phyloP scores from a whole-genome alignment of 176 grass and related monocot species.

The Phragmites australis region DNA sequence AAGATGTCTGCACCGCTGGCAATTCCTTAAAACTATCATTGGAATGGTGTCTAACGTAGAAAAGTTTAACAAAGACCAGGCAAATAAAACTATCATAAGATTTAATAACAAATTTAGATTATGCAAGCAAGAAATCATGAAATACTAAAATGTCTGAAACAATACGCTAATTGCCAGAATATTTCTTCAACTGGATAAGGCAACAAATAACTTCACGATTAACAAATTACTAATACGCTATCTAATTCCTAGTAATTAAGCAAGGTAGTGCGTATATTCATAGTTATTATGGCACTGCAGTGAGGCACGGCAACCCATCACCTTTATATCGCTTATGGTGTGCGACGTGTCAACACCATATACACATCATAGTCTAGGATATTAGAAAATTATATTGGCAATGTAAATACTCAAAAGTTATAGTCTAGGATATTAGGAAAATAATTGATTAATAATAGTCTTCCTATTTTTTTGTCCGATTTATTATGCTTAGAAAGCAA shows the following conservation, averaged over 20 bases:
- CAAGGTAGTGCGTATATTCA: not conserved
- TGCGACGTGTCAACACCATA: no score
- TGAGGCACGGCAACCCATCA: no score
- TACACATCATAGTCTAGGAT: no score
- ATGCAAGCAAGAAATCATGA: conserved; percentile 10
- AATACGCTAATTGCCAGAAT: not conserved
- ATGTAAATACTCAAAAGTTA: no score
- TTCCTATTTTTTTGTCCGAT: no score
- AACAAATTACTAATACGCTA: not conserved
- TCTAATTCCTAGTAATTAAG: not conserved
- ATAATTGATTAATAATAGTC: no score
- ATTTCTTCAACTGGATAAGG: not conserved
- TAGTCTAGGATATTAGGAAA: no score
- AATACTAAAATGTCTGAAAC: not conserved
- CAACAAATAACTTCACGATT: not conserved
- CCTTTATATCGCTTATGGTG: no score
- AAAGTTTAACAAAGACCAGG: not conserved
- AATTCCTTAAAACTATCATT: not conserved
- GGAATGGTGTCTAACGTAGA: not conserved
- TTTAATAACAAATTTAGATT: conserved; percentile 7
- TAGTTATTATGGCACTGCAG: no score
- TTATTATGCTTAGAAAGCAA: no score
- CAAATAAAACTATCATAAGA: conserved; percentile 9
- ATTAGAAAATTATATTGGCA: no score
- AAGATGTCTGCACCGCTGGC: not conserved